Evolutionary conservation across 306 rosid species (phyloP).

Genomic region (Sesbania bispinosa): DNA sequence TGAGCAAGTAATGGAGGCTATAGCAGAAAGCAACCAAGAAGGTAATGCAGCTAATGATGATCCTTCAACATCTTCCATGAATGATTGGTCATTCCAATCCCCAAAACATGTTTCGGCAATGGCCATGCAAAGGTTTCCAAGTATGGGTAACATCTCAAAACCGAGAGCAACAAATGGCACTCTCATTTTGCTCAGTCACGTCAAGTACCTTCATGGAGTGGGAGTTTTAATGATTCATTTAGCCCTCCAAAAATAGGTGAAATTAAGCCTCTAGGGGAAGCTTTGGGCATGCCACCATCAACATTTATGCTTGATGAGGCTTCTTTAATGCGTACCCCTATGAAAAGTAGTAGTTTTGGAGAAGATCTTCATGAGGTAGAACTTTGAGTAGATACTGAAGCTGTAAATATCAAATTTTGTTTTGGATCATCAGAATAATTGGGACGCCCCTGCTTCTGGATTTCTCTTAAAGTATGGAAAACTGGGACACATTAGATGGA

Average conservation of each 20-base stretch:
- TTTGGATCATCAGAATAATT: slow-evolving; percentile 47
- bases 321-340: slow-evolving; percentile 30
- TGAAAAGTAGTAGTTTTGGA: slow-evolving; percentile 50
- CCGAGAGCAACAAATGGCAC: slow-evolving; percentile 26
- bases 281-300: slow-evolving; percentile 46
- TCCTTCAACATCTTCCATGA: slow-evolving; percentile 44
- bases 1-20: slow-evolving; percentile 55
- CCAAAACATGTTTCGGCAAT: slow-evolving; percentile 25
- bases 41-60: slow-evolving; percentile 29
- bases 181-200: slow-evolving; percentile 48
- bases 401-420: slow-evolving; percentile 84
- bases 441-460: slow-evolving; percentile 48
- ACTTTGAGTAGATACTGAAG: slow-evolving; percentile 56
- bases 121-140: slow-evolving; percentile 62
- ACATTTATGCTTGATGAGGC: slow-evolving; percentile 40
- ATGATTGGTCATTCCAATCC: slow-evolving; percentile 47
- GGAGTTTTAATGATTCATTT: slow-evolving; percentile 46
- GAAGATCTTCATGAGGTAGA: slow-evolving; percentile 89
- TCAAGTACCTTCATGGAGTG: slow-evolving; percentile 83
- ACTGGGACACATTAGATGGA: slow-evolving; percentile 34
- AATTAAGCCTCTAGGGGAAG: slow-evolving; percentile 45
- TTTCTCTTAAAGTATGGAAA: slow-evolving; percentile 32
- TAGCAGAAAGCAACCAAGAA: slow-evolving; percentile 65
- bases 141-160: slow-evolving; percentile 51
- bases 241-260: slow-evolving; percentile 44